These are phyloP conservation scores for Apiotrichum domesticum DNA, from an alignment of 1,284 basidiomycete genomes.

Conservation along the genomic window DNA sequence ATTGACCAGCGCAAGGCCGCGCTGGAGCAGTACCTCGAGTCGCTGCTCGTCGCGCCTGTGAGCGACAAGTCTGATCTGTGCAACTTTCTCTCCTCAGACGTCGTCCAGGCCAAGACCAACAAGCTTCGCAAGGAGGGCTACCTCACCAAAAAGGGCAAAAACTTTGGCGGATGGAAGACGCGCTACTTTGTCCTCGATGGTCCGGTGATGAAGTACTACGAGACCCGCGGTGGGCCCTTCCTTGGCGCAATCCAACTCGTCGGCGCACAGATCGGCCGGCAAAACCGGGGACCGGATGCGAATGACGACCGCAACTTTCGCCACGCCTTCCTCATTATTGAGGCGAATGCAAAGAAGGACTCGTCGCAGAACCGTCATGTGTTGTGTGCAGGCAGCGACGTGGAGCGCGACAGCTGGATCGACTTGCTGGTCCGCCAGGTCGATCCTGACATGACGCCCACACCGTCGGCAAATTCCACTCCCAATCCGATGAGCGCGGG, in stretches of 20 bases:
- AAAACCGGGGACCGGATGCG: slow-evolving; percentile 53
- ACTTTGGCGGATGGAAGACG: slow-evolving; percentile 93
- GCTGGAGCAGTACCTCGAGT: slow-evolving; percentile 80
- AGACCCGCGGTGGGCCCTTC: slow-evolving; percentile 84
- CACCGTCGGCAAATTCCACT: slow-evolving; percentile 7
- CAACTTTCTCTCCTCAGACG: slow-evolving; percentile 84
- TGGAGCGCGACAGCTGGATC: slow-evolving; percentile 89
- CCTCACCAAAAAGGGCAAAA: slow-evolving; percentile 92
- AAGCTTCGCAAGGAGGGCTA: slow-evolving; percentile 94
- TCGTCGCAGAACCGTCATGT: slow-evolving; percentile 74
- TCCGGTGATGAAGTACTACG: slow-evolving; percentile 84
- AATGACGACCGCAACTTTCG: slow-evolving; percentile 86
- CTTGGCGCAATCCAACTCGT: slow-evolving; percentile 81
- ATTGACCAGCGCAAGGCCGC: slow-evolving; percentile 89
- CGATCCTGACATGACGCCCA: slow-evolving; percentile 16
- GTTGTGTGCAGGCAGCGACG: slow-evolving; percentile 90
- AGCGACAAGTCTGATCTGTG: slow-evolving; percentile 86
- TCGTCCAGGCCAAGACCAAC: slow-evolving; percentile 74
- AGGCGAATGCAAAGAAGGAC: slow-evolving; percentile 57
- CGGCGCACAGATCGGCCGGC: slow-evolving; percentile 77
- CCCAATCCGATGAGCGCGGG: slow-evolving; percentile 6
- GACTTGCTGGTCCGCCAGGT: slow-evolving; percentile 76
- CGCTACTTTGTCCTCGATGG: slow-evolving; percentile 88
- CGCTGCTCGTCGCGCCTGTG: slow-evolving; percentile 72
- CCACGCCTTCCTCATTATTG: slow-evolving; percentile 95